A percentile compares a stretch with the other conserved stretches of the same genome.
Evolutionary conservation across 169 alveolate genomes (phyloP).

Genomic region (Eimeria falciformis): DNA sequence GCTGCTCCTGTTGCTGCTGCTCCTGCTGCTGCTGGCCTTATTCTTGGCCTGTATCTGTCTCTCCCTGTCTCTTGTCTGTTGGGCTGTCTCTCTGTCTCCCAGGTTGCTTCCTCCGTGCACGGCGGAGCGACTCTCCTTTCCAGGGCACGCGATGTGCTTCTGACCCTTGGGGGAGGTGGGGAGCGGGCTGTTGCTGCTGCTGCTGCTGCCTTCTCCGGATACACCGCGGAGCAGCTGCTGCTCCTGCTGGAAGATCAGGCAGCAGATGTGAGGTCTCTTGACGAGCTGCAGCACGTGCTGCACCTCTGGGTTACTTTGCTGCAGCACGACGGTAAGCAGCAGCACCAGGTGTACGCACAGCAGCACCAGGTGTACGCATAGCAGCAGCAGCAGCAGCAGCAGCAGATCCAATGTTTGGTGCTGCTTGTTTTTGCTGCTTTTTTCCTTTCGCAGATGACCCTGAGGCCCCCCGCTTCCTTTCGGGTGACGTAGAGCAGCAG

Average conservation of each 20-base stretch:
- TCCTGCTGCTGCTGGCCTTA: not conserved
- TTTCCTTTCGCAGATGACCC: slow-evolving; percentile 36
- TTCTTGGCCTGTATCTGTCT: not conserved
- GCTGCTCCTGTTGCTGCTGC: slow-evolving; percentile 21
- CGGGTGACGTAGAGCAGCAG: slow-evolving; percentile 62
- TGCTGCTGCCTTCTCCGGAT: slow-evolving; percentile 7
- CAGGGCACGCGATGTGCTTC: slow-evolving; percentile 70
- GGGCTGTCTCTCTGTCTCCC: slow-evolving; percentile 10
- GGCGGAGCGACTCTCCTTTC: slow-evolving; percentile 34
- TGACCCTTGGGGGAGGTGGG: slow-evolving; percentile 49
- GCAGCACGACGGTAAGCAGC: slow-evolving; percentile 68
- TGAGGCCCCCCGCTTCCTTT: slow-evolving; percentile 42
- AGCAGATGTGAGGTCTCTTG: slow-evolving; percentile 36
- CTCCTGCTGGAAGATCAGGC: slow-evolving; percentile 48
- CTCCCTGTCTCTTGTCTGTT: not conserved
- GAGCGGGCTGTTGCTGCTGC: slow-evolving; percentile 42
- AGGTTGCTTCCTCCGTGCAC: slow-evolving; percentile 70
- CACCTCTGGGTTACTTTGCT: slow-evolving; percentile 53
- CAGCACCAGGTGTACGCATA: slow-evolving; percentile 1
- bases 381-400: slow-evolving; percentile 33
- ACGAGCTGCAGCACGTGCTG: slow-evolving; percentile 64
- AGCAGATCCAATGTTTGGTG: not conserved
- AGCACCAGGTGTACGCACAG: slow-evolving; percentile 14
- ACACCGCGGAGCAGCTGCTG: slow-evolving; percentile 68
- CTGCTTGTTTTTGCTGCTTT: not conserved